Conservation (phyloP, 768 basidiomycete genomes). For the Lactifluus volemus region DNA sequence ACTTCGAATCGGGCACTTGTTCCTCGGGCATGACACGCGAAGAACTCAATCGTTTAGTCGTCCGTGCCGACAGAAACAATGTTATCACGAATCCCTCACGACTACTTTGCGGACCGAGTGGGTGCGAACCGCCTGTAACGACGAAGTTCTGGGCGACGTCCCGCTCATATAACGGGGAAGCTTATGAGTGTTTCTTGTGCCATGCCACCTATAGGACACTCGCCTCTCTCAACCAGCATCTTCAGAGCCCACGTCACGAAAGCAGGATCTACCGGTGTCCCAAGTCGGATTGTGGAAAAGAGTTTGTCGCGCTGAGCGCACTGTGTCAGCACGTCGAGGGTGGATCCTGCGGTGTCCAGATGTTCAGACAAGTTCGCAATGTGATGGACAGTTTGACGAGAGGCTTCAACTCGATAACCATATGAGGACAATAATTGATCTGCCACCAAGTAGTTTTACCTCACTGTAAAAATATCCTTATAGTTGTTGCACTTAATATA, state of each 20-base stretch:
- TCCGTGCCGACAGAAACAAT: background rate
- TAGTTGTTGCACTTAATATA: too few relatives aligned
- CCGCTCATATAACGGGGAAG: slow-evolving; percentile 33
- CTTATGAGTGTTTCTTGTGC: slow-evolving; percentile 61
- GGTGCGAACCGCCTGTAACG: background rate
- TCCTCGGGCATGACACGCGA: slow-evolving; percentile 38
- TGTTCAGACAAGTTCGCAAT: slow-evolving; percentile 5
- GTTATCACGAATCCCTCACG: slow-evolving; percentile 2
- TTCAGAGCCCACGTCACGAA: slow-evolving; percentile 41
- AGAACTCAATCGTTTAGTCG: slow-evolving; percentile 13
- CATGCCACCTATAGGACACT: slow-evolving; percentile 29
- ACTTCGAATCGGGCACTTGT: slow-evolving; percentile 56
- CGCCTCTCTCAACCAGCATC: slow-evolving; percentile 47
- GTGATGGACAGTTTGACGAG: slow-evolving; percentile 5
- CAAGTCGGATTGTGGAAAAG: background rate
- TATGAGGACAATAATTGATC: background rate
- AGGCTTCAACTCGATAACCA: background rate
- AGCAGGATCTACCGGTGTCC: slow-evolving; percentile 10
- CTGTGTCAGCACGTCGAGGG: slow-evolving; percentile 11
- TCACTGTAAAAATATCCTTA: too few relatives aligned
- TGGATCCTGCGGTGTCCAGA: slow-evolving; percentile 8
- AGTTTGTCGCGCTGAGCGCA: slow-evolving; percentile 7
- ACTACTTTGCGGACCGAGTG: background rate
- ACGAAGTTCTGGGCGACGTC: slow-evolving; percentile 27
- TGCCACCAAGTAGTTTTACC: too few relatives aligned